Percentiles rank a stretch among this genome's conserved stretches.
These are phyloP conservation scores for Chaetothyriales sp. DNA, from an alignment of 2,329 filamentous ascomycete genomes.

Conservation along the genomic window DNA sequence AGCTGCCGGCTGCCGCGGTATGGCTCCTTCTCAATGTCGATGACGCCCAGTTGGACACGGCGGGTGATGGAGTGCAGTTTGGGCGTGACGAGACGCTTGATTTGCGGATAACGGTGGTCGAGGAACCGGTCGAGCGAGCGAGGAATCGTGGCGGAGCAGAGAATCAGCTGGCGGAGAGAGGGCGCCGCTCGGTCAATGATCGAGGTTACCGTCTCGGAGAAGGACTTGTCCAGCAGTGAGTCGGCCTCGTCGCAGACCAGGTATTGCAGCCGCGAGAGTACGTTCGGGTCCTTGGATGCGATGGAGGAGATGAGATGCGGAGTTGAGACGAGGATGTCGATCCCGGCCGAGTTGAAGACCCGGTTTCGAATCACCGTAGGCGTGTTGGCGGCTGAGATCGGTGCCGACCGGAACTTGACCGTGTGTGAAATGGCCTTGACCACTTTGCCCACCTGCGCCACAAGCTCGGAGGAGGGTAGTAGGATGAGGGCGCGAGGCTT, in stretches of 20 bases:
- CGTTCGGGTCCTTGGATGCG: slow-evolving; percentile 74
- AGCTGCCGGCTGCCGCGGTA: slow-evolving; percentile 87
- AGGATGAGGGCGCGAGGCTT: slow-evolving; percentile 73
- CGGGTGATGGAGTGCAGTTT: slow-evolving; percentile 93
- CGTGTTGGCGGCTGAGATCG: slow-evolving; percentile 63
- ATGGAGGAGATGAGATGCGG: slow-evolving; percentile 82
- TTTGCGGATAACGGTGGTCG: slow-evolving; percentile 65
- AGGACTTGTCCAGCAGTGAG: slow-evolving; percentile 85
- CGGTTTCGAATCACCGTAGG: slow-evolving; percentile 68
- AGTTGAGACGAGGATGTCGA: slow-evolving; percentile 76
- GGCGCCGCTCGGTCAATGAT: slow-evolving; percentile 71
- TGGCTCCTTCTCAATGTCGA: slow-evolving; percentile 82
- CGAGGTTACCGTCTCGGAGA: slow-evolving; percentile 63
- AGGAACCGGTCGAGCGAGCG: slow-evolving; percentile 74
- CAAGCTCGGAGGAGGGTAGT: slow-evolving; percentile 82
- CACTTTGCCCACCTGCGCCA: slow-evolving; percentile 67
- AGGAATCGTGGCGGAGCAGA: slow-evolving; percentile 94
- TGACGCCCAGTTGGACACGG: slow-evolving; percentile 80
- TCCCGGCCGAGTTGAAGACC: slow-evolving; percentile 63
- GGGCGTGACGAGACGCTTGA: slow-evolving; percentile 76
- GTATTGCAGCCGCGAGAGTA: slow-evolving; percentile 80
- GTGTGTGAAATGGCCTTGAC: slow-evolving; percentile 71
- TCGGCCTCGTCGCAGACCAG: slow-evolving; percentile 91
- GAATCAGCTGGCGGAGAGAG: slow-evolving; percentile 68
- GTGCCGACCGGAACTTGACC: slow-evolving; percentile 71